These are phyloP conservation scores for Bretziella fagacearum DNA, from an alignment of 2,329 filamentous ascomycete species.

Conservation along the genomic window DNA sequence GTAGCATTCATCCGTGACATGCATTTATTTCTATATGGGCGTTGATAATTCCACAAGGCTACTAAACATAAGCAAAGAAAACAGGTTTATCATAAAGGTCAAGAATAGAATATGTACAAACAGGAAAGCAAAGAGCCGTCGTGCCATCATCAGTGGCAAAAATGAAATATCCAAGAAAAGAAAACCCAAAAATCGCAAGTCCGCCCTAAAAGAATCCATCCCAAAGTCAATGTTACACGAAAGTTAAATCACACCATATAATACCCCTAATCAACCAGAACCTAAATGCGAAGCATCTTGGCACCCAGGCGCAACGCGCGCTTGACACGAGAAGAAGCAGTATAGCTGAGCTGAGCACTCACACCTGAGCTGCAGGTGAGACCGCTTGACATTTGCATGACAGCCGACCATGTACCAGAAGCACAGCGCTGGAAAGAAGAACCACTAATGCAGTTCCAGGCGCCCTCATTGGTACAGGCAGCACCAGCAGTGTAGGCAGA, in stretches of 20 bases:
- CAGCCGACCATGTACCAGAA: conserved; percentile 32
- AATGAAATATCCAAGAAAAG: conserved; percentile 4
- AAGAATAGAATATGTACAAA: not conserved
- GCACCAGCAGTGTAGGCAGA: conserved; percentile 24
- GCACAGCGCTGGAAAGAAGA: conserved; percentile 38
- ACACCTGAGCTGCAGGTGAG: conserved; percentile 30
- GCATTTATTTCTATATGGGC: no score
- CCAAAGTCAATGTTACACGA: not conserved
- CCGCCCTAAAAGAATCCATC: not conserved
- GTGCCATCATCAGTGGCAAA: not conserved
- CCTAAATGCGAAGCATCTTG: conserved; percentile 15
- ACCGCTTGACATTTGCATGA: conserved; percentile 28
- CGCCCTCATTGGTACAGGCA: conserved; percentile 31
- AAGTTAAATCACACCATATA: not conserved
- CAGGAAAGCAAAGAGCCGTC: not conserved
- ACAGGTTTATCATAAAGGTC: not conserved
- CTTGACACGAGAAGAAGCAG: conserved; percentile 12
- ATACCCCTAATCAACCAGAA: not conserved
- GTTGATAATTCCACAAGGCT: not conserved
- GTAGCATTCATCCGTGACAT: no score
- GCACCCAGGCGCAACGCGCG: conserved; percentile 15
- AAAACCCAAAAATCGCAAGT: not conserved
- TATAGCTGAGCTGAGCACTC: conserved; percentile 15
- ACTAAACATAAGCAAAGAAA: not conserved
- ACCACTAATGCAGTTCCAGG: conserved; percentile 37